These are phyloP conservation scores for Rachicladosporium sp. DNA, from an alignment of 2,329 filamentous ascomycete genomes.

Conservation along the genomic window DNA sequence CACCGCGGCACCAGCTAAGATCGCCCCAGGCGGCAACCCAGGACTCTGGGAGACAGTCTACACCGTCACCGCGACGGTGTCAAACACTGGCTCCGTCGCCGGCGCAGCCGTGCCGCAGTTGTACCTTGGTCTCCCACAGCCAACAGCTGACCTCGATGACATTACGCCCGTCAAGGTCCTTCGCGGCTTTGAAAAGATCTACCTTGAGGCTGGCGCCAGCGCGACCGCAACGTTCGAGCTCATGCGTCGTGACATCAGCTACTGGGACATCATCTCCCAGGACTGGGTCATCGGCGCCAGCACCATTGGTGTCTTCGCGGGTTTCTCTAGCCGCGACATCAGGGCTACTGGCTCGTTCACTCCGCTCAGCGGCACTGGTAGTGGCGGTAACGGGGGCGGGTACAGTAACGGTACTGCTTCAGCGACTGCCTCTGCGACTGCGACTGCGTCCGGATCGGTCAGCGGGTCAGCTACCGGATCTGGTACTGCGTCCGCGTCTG, in stretches of 20 bases:
- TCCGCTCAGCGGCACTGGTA: slow-evolving; percentile 6
- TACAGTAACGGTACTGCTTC: too few species aligned
- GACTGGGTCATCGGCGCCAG: slow-evolving; percentile 24
- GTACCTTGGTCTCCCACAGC: slow-evolving; percentile 38
- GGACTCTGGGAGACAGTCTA: slow-evolving; percentile 42
- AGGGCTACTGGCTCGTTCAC: slow-evolving; percentile 7
- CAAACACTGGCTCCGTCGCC: slow-evolving; percentile 37
- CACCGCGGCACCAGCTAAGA: slow-evolving; percentile 73
- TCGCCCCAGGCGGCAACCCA: slow-evolving; percentile 55
- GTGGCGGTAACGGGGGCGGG: background rate
- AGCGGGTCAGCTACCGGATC: too few species aligned
- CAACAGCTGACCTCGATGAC: slow-evolving; percentile 25
- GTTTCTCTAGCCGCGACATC: slow-evolving; percentile 19
- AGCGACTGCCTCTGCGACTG: too few species aligned
- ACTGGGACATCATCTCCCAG: slow-evolving; percentile 29
- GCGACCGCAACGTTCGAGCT: slow-evolving; percentile 24
- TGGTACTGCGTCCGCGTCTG: background rate
- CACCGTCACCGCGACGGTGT: slow-evolving; percentile 34
- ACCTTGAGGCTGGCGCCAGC: slow-evolving; percentile 16
- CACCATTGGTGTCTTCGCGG: slow-evolving; percentile 12
- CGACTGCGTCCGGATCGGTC: too few species aligned
- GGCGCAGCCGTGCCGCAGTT: slow-evolving; percentile 44
- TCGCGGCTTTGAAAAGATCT: slow-evolving; percentile 29
- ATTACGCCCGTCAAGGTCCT: slow-evolving; percentile 26
- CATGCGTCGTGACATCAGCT: slow-evolving; percentile 30